Conservation (phyloP, 768 basidiomycete genomes). For the Sistotremastrum suecicum region DNA sequence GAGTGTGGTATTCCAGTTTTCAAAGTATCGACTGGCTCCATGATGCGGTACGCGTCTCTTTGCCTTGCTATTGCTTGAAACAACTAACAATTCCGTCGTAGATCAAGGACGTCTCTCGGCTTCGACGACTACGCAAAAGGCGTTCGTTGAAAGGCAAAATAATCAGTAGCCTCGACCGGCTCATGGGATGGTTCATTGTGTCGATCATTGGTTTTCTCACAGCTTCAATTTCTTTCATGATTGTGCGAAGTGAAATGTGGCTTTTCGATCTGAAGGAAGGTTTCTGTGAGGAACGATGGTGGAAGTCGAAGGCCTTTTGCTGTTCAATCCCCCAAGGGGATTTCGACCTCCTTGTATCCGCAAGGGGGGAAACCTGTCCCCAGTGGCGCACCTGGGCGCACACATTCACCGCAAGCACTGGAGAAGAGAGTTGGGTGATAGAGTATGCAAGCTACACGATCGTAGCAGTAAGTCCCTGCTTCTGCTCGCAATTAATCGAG, state of each 20-base stretch:
- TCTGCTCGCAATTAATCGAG: background rate
- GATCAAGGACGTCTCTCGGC: constrained; percentile 85
- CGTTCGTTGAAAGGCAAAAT: constrained; percentile 57
- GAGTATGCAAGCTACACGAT: constrained; percentile 58
- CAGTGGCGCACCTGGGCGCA: constrained; percentile 71
- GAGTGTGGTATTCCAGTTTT: constrained; percentile 84
- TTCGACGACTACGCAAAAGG: constrained; percentile 52
- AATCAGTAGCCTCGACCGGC: constrained; percentile 55
- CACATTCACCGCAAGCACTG: constrained; percentile 22
- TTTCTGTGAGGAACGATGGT: constrained; percentile 59
- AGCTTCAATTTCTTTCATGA: constrained; percentile 73
- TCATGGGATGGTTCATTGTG: constrained; percentile 80
- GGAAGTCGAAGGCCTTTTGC: constrained; percentile 70
- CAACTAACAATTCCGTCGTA: constrained; percentile 11
- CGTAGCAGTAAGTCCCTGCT: constrained; percentile 55
- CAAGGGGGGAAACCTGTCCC: constrained; percentile 31
- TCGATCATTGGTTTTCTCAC: constrained; percentile 79
- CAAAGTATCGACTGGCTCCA: constrained; percentile 94
- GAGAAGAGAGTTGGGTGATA: constrained; percentile 25
- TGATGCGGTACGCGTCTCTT: constrained; percentile 39
- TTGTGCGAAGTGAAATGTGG: constrained; percentile 76
- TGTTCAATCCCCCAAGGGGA: constrained; percentile 32
- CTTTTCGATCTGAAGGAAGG: constrained; percentile 91
- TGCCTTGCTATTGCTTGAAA: constrained; percentile 5
- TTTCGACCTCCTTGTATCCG: constrained; percentile 1